phyloP scores from a whole-genome alignment of 768 basidiomycete genomes.

The Lentinula boryana region DNA sequence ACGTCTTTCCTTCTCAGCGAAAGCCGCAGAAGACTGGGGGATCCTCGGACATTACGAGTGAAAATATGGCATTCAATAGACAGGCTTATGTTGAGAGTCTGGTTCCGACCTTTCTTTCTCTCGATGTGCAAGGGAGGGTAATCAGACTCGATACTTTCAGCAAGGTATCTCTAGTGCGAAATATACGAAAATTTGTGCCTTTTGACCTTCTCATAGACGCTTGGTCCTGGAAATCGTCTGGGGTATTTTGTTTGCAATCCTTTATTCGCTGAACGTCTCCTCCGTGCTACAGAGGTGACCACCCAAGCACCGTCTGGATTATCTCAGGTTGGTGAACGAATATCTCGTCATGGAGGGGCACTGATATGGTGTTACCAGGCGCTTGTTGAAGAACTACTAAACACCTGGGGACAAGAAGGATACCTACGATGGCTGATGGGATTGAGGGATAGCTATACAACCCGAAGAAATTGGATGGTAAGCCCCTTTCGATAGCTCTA shows the following conservation, averaged over 20 bases:
- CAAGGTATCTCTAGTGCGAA: neutral
- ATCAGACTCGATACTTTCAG: conserved; percentile 11
- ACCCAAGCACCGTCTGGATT: conserved; percentile 54
- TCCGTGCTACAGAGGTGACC: conserved; percentile 46
- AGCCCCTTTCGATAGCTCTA: neutral
- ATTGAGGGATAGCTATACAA: conserved; percentile 5
- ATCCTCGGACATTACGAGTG: conserved; percentile 22
- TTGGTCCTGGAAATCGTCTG: conserved; percentile 10
- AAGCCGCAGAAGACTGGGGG: conserved; percentile 18
- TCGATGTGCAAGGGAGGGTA: conserved; percentile 9
- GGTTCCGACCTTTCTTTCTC: conserved; percentile 35
- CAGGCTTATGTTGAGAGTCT: conserved; percentile 35
- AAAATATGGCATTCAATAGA: conserved; percentile 16
- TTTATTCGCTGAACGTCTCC: conserved; percentile 50
- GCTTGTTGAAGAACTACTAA: neutral
- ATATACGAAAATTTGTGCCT: no score
- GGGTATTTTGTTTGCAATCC: conserved; percentile 51
- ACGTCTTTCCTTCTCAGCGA: neutral
- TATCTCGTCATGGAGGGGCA: conserved; percentile 12
- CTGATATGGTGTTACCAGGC: neutral
- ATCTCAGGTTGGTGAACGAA: conserved; percentile 28
- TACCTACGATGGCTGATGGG: conserved; percentile 4
- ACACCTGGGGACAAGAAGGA: conserved; percentile 6
- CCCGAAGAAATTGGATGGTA: conserved; percentile 9
- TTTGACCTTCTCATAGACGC: neutral